Conservation (phyloP, 83 land plant species). For the Picea abies region DNA sequence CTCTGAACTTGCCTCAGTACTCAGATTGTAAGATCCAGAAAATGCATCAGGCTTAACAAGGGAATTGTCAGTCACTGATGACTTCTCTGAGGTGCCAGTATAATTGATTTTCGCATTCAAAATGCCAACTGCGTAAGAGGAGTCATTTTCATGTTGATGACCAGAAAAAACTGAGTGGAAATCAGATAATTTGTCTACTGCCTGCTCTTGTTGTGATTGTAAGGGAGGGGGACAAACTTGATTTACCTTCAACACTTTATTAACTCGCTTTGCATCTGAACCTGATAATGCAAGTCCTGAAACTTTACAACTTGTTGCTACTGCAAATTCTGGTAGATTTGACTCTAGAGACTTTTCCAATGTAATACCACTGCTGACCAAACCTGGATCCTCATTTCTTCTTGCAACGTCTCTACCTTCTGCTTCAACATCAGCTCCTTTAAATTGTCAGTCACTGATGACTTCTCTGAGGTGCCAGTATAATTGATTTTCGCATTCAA, state of each 20-base stretch:
- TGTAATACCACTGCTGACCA: background rate
- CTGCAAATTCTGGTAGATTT: background rate
- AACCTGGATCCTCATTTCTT: background rate
- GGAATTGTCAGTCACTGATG: background rate
- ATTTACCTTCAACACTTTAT: background rate
- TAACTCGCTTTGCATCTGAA: slow-evolving; percentile 5
- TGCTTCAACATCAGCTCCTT: background rate
- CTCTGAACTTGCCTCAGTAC: slow-evolving; percentile 4
- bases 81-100: background rate
- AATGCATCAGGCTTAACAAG: background rate
- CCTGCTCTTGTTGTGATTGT: background rate
- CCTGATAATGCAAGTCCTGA: background rate
- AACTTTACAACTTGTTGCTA: background rate
- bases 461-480: background rate
- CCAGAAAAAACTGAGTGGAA: background rate
- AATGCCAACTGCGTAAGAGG: background rate
- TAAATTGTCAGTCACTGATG: background rate
- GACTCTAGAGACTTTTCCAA: background rate
- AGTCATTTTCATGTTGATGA: background rate
- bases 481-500: background rate
- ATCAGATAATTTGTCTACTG: background rate
- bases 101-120: background rate
- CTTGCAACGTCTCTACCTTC: background rate
- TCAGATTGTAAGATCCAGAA: background rate
- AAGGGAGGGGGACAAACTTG: background rate